phyloP scores from a whole-genome alignment of 2,329 filamentous ascomycete genomes.

The Pseudogymnoascus destructans region DNA sequence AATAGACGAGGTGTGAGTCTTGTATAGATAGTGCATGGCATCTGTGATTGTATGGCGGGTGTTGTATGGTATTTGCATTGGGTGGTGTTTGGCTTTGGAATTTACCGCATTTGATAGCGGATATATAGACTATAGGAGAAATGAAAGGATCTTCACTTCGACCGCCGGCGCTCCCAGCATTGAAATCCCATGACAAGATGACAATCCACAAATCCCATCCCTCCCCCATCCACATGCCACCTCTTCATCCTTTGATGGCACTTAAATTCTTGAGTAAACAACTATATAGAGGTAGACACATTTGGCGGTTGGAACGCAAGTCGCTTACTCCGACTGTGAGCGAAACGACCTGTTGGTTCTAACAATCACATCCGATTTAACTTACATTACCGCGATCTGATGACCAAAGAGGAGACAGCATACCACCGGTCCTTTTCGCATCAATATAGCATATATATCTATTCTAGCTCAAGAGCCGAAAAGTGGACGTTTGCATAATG shows the following conservation, averaged over 20 bases:
- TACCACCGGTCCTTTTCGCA: neutral
- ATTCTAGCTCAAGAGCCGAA: neutral
- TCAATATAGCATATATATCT: neutral
- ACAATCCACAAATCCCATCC: neutral
- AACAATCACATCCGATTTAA: neutral
- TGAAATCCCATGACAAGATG: neutral
- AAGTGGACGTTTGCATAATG: neutral
- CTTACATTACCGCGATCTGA: neutral
- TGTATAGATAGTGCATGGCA: slow-evolving; percentile 7
- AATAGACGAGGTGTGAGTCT: neutral
- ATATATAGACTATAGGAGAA: slow-evolving; percentile 8
- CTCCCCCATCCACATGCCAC: too few relatives aligned
- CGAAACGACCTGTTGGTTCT: neutral
- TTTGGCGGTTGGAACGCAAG: neutral
- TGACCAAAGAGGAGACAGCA: neutral
- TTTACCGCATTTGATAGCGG: slow-evolving; percentile 2
- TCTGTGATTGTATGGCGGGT: slow-evolving; percentile 1
- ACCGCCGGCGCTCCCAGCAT: neutral
- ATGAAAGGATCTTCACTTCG: slow-evolving; percentile 4
- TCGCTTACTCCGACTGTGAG: neutral
- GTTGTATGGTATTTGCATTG: slow-evolving; percentile 7
- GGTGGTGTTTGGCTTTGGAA: slow-evolving; percentile 4
- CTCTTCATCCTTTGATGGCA: too few relatives aligned
- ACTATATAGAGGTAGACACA: neutral
- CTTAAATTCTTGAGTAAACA: neutral